Conservation (phyloP, 441 rosid genomes). For the Pelargonium fulgidum region DNA sequence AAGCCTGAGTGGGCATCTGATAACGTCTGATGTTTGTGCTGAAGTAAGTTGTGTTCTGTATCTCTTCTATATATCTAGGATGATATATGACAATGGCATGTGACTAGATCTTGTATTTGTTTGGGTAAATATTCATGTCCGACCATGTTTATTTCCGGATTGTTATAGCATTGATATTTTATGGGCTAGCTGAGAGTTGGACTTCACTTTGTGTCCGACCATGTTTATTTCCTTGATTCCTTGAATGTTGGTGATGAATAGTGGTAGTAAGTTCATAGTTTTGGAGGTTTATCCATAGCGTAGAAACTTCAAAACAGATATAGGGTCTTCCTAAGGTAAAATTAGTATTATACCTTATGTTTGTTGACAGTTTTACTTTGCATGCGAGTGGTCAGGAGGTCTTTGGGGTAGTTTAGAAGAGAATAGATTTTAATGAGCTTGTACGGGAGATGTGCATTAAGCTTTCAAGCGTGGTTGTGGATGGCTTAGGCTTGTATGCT, state of each 20-base stretch:
- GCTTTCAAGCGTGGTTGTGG: not conserved
- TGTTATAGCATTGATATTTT: no score
- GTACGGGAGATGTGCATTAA: not conserved
- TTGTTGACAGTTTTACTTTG: not conserved
- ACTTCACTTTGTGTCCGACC: not conserved
- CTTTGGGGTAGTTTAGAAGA: not conserved
- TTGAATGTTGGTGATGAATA: not conserved
- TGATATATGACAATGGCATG: not conserved
- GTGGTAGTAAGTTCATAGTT: not conserved
- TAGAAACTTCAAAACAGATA: not conserved
- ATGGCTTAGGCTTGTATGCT: not conserved
- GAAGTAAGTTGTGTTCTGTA: not conserved
- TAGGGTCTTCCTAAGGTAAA: not conserved
- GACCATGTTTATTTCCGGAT: not conserved
- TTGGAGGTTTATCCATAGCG: not conserved
- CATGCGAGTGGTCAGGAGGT: not conserved
- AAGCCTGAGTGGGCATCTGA: no score
- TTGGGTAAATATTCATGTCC: not conserved
- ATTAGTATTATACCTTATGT: not conserved
- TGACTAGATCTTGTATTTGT: not conserved
- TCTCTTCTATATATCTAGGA: not conserved
- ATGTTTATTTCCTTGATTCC: no score
- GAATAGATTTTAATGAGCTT: not conserved
- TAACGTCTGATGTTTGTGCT: no score
- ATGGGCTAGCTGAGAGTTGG: not conserved